Evolutionary conservation across 345 rosid genomes (phyloP), one percentile per base, ranked within the genome.

Genomic region (Fremontodendron californicum): DNA sequence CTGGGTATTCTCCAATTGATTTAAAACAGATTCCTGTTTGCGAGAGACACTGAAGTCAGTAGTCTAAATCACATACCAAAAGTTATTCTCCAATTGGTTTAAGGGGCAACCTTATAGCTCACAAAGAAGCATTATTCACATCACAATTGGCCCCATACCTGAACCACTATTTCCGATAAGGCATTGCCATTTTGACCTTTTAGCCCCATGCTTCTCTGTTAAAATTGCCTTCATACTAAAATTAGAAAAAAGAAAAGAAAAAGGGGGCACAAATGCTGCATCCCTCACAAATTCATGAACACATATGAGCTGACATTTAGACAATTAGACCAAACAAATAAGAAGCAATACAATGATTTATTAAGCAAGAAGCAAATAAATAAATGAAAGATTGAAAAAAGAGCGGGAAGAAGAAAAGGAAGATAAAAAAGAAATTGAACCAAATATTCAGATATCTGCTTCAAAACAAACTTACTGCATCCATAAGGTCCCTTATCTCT

Each of bases 401-500:
- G 31, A 37, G n/a, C 19, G 35, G 9, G 6, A 15, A 10, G 63
- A 15, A 54, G 75, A 55, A 71, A 49, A 71, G 9, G 16, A 15
- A 21, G 7, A 61, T 13, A 33, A 61, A 27, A 35, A 25, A 51
- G 16, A 51, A 57, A 57, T 9, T 39, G 15, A 13, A 3, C 35
- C 6, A 15, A 13, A 52, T n/a, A 71, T 29, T 48, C 0, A 52
- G 27, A 23, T 27, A 33, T 21, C 48, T 15, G 29, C 2, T 35
- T 4, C 15, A 68, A 78, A 78, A 40, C 72, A 73, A 78, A 77
- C 94, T 83, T 89, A 96, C 99, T 21, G 98, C 98, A 81, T 92
- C 97, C 99, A 96, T 96, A 66, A 96, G 97, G 86, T 91, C 93
- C 33, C 92, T 94, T 62, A 96, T 96, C 90, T 96, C 97, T 33